Evolutionary conservation across 768 basidiomycete species (phyloP).

Genomic region (Panaeolus papilionaceus): DNA sequence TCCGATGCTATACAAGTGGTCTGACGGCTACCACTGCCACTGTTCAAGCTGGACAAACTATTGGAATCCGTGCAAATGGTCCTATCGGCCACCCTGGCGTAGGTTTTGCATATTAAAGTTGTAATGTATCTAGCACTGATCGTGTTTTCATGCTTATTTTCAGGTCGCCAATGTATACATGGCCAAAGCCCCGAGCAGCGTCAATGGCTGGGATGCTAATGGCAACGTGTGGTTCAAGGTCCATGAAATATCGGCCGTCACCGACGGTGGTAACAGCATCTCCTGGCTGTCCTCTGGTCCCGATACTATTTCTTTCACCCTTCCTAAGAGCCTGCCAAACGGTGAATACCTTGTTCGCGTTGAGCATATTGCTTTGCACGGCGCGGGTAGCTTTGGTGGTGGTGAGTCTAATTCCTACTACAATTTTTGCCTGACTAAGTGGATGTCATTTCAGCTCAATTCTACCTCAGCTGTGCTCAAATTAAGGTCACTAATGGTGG

Average conservation of each 20-base stretch:
- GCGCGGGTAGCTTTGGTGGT: slow-evolving; percentile 31
- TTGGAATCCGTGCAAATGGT: slow-evolving; percentile 21
- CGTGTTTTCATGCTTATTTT: too few relatives aligned
- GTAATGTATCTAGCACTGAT: not conserved
- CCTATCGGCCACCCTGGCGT: slow-evolving; percentile 23
- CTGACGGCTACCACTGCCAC: slow-evolving; percentile 20
- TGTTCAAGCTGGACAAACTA: slow-evolving; percentile 19
- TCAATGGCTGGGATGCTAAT: slow-evolving; percentile 24
- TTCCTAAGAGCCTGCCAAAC: slow-evolving; percentile 27
- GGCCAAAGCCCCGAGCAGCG: slow-evolving; percentile 32
- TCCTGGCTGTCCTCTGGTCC: not conserved
- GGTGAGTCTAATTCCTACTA: slow-evolving; percentile 19
- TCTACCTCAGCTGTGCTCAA: slow-evolving; percentile 29
- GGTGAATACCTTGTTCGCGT: slow-evolving; percentile 29
- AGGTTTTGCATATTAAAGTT: slow-evolving; percentile 1
- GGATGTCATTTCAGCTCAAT: slow-evolving; percentile 20
- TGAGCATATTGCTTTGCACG: slow-evolving; percentile 30
- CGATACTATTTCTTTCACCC: slow-evolving; percentile 19
- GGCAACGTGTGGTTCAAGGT: slow-evolving; percentile 23
- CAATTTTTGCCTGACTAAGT: not conserved
- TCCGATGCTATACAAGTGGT: slow-evolving; percentile 23
- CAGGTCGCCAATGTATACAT: slow-evolving; percentile 31
- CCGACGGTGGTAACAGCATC: slow-evolving; percentile 33
- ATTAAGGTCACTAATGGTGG: slow-evolving; percentile 26
- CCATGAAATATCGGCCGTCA: slow-evolving; percentile 21